Evolutionary conservation across 2,329 filamentous ascomycete species (phyloP), one percentile per base, ranked within the genome.

Genomic region (Colletotrichum sp.): DNA sequence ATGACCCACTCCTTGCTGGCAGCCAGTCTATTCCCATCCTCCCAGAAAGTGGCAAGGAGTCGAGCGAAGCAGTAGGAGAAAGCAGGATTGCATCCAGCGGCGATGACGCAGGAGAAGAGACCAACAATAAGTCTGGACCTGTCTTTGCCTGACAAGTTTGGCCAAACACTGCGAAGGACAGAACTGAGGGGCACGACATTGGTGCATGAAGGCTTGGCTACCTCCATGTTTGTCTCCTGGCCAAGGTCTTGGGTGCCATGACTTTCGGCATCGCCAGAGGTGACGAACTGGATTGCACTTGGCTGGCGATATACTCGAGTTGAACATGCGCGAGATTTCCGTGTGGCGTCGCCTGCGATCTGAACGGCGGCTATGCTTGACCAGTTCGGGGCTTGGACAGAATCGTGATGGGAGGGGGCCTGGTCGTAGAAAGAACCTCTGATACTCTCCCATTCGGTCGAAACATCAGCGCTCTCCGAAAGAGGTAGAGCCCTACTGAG

Each of bases 41-140:
- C 83, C 84, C 93, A 95, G 82, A 97, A 95, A 0, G 93, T 93
- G 3, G 87, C 85, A 1, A 98, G 89, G 0, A 98, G 89, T 72
- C 93, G 91, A 0, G 95, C 91, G 67, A 98, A 93, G 10, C 94
- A 88, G 81, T 90, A 95, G 0, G 95, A 93, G 80, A 98, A 98
- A 0, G 91, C 86, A 0, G 96, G 95, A 0, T 93, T 94, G 30
- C 91, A 89, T 5, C 89, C 90, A 5, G 95, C 93, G 63, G 95
- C 92, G 0, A 93, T 79, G 1, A 94, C 80, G 34, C 93, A 92
- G 60, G 90, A 88, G 0, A 90, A n/a, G 12, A 95, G 84, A 2
- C 93, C 95, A 3, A 90, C 70, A 0, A 93, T 32, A 1, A 98
- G 85, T 15, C 90, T 82, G 0, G 90, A 3, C 2, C 90, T 91